Percentiles rank a stretch among this genome's conserved stretches.
phyloP scores from a whole-genome alignment of 805 yeast species.

The Ogataea haglerorum region DNA sequence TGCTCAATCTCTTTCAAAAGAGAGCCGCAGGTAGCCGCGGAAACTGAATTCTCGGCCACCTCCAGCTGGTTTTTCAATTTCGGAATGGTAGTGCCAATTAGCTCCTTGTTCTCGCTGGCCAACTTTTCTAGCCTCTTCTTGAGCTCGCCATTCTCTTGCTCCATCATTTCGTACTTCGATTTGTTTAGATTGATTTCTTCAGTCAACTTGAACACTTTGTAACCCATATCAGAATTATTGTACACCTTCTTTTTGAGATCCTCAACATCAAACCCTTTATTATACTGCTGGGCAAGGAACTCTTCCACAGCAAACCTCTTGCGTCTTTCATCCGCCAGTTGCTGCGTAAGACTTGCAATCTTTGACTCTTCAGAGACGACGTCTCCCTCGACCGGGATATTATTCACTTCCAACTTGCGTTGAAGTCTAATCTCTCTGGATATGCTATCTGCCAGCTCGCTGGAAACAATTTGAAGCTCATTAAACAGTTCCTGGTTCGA shows the following conservation, averaged over 20 bases:
- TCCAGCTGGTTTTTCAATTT: conserved; percentile 41
- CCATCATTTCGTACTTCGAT: conserved; percentile 42
- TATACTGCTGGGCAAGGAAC: conserved; percentile 46
- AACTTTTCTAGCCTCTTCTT: conserved; percentile 39
- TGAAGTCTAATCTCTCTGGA: conserved; percentile 66
- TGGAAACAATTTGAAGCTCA: conserved; percentile 65
- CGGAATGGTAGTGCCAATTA: conserved; percentile 44
- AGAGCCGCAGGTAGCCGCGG: conserved; percentile 6
- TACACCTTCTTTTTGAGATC: conserved; percentile 52
- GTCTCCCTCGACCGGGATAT: conserved; percentile 25
- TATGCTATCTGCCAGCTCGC: conserved; percentile 70
- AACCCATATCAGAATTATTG: conserved; percentile 51
- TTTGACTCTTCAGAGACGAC: conserved; percentile 38
- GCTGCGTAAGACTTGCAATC: conserved; percentile 52
- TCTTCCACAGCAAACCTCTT: conserved; percentile 70
- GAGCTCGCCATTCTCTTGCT: conserved; percentile 35
- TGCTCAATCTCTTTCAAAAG: conserved; percentile 27
- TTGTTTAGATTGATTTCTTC: conserved; percentile 45
- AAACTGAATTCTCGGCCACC: conserved; percentile 26
- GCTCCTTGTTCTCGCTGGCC: conserved; percentile 38
- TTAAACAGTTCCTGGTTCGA: conserved; percentile 56
- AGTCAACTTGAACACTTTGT: conserved; percentile 45
- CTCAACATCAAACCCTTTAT: conserved; percentile 45
- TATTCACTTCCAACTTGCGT: conserved; percentile 30
- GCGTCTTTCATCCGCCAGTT: conserved; percentile 60